Evolutionary conservation across 208 protist species (phyloP).

Genomic region (Vickermania ingenoplastis): DNA sequence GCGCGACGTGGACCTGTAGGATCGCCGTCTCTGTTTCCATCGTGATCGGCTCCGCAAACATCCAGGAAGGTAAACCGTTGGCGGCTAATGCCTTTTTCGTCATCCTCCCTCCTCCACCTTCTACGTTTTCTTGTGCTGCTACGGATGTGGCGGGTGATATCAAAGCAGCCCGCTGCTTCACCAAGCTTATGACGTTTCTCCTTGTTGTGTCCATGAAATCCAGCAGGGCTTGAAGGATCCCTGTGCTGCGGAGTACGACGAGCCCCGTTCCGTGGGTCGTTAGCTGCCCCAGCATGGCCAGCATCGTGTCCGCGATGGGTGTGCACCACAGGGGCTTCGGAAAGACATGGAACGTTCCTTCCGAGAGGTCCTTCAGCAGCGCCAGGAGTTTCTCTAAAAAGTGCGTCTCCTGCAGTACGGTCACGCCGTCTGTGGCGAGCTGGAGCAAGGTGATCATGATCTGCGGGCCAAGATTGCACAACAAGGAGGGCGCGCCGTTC

Average conservation of each 20-base stretch:
- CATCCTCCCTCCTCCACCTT: background rate
- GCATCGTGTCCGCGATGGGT: constrained; percentile 53
- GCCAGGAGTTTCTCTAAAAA: constrained; percentile 21
- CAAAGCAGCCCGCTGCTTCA: background rate
- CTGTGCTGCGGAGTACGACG: constrained; percentile 47
- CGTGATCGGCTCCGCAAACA: constrained; percentile 11
- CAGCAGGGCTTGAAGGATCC: background rate
- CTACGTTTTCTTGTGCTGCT: background rate
- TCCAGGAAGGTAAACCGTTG: background rate
- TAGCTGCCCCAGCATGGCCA: constrained; percentile 70
- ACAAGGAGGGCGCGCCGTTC: background rate
- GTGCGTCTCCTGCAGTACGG: constrained; percentile 10
- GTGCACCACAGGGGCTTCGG: background rate
- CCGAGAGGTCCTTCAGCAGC: constrained; percentile 5
- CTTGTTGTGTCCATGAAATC: constrained; percentile 8
- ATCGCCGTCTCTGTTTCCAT: constrained; percentile 14
- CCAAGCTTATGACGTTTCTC: constrained; percentile 22
- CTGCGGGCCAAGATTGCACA: background rate
- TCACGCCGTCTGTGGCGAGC: background rate
- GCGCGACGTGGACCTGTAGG: constrained; percentile 71
- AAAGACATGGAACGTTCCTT: background rate
- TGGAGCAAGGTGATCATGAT: background rate
- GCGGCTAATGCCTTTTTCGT: background rate
- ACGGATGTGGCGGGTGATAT: background rate
- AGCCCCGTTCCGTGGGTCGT: constrained; percentile 73